Conservation (phyloP, 192 early-diverging fungal species). For the Nowakowskiella sp. region DNA sequence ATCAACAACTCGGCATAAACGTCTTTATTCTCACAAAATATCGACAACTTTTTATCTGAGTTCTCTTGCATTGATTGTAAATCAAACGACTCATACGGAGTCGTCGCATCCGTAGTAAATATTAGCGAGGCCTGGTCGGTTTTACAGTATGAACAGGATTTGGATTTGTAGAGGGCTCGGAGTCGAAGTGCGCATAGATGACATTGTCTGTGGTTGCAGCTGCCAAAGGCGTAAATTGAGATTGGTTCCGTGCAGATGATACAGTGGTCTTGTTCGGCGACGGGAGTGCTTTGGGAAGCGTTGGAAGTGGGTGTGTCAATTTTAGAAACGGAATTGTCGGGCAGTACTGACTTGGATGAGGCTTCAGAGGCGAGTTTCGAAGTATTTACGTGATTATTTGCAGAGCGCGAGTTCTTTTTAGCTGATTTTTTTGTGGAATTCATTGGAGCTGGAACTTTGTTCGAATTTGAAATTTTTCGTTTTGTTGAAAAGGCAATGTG, state of each 20-base stretch:
- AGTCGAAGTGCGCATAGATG: slow-evolving; percentile 86
- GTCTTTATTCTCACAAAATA: slow-evolving; percentile 68
- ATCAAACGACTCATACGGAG: slow-evolving; percentile 30
- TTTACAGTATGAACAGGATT: slow-evolving; percentile 87
- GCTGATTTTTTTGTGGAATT: too few relatives aligned
- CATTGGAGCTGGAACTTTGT: too few relatives aligned
- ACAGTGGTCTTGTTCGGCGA: too few relatives aligned
- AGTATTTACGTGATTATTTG: too few relatives aligned
- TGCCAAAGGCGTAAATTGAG: slow-evolving; percentile 69
- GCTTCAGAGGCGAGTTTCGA: too few relatives aligned
- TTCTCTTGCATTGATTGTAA: slow-evolving; percentile 41
- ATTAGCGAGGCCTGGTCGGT: slow-evolving; percentile 71
- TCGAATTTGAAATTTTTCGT: too few relatives aligned
- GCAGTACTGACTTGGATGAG: too few relatives aligned
- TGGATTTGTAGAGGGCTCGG: slow-evolving; percentile 78
- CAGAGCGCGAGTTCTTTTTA: too few relatives aligned
- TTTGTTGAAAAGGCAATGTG: too few relatives aligned
- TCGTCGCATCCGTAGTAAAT: slow-evolving; percentile 59
- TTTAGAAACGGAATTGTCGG: too few relatives aligned
- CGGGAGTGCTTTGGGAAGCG: too few relatives aligned
- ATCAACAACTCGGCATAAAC: slow-evolving; percentile 67
- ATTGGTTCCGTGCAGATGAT: slow-evolving; percentile 87
- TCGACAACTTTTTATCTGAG: slow-evolving; percentile 56
- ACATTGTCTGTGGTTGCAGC: slow-evolving; percentile 91
- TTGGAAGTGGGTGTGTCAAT: too few relatives aligned